Evolutionary conservation across 768 basidiomycete species (phyloP).

Genomic region (Boletus reticulatus): DNA sequence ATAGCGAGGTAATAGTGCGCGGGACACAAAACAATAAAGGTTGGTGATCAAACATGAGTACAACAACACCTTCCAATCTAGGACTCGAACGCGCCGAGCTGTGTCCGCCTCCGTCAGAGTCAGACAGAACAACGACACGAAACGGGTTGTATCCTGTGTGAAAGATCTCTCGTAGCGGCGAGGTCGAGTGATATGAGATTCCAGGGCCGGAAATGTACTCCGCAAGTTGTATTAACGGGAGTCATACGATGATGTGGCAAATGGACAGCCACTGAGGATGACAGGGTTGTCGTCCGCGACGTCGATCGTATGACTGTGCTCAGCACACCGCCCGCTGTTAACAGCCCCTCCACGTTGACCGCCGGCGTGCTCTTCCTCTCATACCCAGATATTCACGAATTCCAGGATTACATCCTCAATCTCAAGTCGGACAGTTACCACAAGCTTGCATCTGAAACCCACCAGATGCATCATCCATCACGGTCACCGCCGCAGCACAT

Average conservation of each 20-base stretch:
- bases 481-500: constrained; percentile 12
- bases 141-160: too few species aligned
- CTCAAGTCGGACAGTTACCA: neutral
- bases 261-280: constrained; percentile 9
- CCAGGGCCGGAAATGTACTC: too few species aligned
- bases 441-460: neutral
- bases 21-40: constrained; percentile 14
- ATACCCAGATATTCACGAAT: neutral
- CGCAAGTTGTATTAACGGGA: too few species aligned
- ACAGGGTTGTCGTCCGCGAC: neutral
- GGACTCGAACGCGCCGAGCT: neutral
- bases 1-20: neutral
- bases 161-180: too few species aligned
- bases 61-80: constrained; percentile 25
- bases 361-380: neutral
- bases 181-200: too few species aligned
- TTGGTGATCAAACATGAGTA: constrained; percentile 3
- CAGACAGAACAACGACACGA: neutral
- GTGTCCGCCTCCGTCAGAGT: neutral
- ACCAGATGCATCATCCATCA: constrained; percentile 17
- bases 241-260: neutral
- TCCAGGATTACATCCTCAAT: neutral
- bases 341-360: constrained; percentile 1
- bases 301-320: constrained; percentile 8
- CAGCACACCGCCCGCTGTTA: neutral